phyloP scores from a whole-genome alignment of 2,329 filamentous ascomycete genomes.

The Phoma sp. region DNA sequence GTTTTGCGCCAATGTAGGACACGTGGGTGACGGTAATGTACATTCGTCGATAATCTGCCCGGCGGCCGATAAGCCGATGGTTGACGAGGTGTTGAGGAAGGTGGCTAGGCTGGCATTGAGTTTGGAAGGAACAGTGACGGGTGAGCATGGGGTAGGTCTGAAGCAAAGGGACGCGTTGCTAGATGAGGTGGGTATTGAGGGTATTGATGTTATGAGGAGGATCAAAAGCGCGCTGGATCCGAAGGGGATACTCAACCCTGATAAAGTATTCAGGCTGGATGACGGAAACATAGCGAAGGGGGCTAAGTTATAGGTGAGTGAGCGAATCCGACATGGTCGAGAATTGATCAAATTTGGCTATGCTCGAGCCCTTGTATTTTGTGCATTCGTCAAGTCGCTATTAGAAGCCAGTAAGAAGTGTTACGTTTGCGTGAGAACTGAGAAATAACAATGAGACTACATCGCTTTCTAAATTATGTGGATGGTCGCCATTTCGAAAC shows the following conservation, averaged over 20 bases:
- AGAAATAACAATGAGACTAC: not conserved
- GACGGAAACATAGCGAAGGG: not conserved
- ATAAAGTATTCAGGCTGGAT: constrained; percentile 64
- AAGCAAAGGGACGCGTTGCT: constrained; percentile 81
- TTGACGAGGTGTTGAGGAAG: constrained; percentile 52
- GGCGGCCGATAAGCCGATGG: constrained; percentile 28
- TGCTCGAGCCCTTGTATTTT: no score
- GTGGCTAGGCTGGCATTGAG: constrained; percentile 79
- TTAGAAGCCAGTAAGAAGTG: no score
- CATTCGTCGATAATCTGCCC: constrained; percentile 43
- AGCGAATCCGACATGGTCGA: no score
- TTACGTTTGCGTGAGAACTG: no score
- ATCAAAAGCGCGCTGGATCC: constrained; percentile 81
- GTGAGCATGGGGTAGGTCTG: constrained; percentile 81
- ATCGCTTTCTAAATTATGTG: not conserved
- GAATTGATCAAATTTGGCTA: no score
- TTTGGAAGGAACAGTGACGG: constrained; percentile 83
- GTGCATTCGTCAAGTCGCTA: no score
- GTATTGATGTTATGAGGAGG: constrained; percentile 81
- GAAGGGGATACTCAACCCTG: constrained; percentile 67
- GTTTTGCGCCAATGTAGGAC: constrained; percentile 64
- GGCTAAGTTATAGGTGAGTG: not conserved
- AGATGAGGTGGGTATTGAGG: constrained; percentile 74
- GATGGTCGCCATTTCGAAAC: not conserved
- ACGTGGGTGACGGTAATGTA: constrained; percentile 68